Evolutionary conservation across 2,329 filamentous ascomycete genomes (phyloP), one percentile per base, ranked within the genome.

Genomic region (Fusarium sp.): DNA sequence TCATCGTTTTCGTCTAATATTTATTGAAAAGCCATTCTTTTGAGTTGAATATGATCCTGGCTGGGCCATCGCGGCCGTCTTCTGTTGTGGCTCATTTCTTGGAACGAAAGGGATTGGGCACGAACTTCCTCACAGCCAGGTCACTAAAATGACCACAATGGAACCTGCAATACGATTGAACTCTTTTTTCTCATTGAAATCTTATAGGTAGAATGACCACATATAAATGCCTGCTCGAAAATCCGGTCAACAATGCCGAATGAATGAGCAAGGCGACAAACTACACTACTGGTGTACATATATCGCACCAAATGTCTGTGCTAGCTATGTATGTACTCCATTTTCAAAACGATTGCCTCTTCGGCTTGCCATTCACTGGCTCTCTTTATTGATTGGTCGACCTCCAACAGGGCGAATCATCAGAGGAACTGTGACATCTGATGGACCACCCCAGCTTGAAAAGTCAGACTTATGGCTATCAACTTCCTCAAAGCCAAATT

Each of bases 401-500:
- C 26, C 41, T 41, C 42, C 42, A 42, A 47, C 26, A 45, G 63
- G 60, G 35, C 80, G 75, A 56, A 80, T 26, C 80, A 81, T 82
- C 41, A 79, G 28, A 18, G 72, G 65, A 11, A 72, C 54, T 12
- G 61, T 58, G 12, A 68, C 38, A 12, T 75, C 72, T 8, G 66
- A 57, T 6, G 79, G 78, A 3, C 78, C 80, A 36, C 74, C 75
- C 80, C 79, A 82, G 55, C 72, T 74, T 14, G 77, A 75, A 24
- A 82, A 69, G 63, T 83, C 80, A 13, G 69, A 69, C 2, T 56
- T 66, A 28, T 79, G 36, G 24, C 62, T 70, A 22, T 79, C 79
- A 11, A 82, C 72, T 59, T 79, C 78, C n/a, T 75, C 64, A 70
- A 82, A 84, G 1, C 82, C 83, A 41, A 77, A 78, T 72, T 79